A percentile compares a stretch with the other conserved stretches of the same genome.
These are phyloP conservation scores for Cyberlindnera misumaiensis DNA, from an alignment of 805 yeast genomes.

Conservation along the genomic window DNA sequence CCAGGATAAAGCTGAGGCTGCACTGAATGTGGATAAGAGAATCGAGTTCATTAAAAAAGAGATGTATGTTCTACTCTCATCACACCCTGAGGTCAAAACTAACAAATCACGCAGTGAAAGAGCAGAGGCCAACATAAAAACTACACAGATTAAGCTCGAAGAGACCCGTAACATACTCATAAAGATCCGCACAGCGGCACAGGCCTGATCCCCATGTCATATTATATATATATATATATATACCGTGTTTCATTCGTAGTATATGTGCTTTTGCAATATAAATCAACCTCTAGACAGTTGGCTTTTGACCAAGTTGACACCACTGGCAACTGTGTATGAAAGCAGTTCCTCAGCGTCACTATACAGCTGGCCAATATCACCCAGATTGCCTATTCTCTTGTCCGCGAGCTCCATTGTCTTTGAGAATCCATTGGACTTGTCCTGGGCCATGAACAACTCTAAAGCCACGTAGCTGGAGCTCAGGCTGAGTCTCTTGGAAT, in stretches of 20 bases:
- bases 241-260: not conserved
- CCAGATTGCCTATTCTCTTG: conserved; percentile 47
- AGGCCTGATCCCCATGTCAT: conserved; percentile 2
- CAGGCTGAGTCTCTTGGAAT: conserved; percentile 71
- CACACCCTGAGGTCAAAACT: conserved; percentile 1
- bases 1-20: conserved; percentile 80
- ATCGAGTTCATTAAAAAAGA: conserved; percentile 80
- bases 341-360: conserved; percentile 70
- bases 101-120: conserved; percentile 30
- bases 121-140: conserved; percentile 64
- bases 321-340: conserved; percentile 52
- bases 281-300: conserved; percentile 55
- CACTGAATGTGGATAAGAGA: conserved; percentile 78
- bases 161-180: conserved; percentile 49
- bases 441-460: conserved; percentile 78
- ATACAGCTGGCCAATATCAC: conserved; percentile 52
- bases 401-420: conserved; percentile 63
- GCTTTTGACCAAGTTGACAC: conserved; percentile 59
- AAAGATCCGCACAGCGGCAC: conserved; percentile 33
- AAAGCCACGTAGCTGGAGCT: conserved; percentile 64
- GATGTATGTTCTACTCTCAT: conserved; percentile 32
- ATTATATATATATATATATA: conserved; percentile 1
- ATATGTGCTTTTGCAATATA: not conserved
- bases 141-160: conserved; percentile 50
- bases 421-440: conserved; percentile 45